Base-by-base conservation (phyloP, 306 rosid genomes). In the Pyrus betulifolia region DNA sequence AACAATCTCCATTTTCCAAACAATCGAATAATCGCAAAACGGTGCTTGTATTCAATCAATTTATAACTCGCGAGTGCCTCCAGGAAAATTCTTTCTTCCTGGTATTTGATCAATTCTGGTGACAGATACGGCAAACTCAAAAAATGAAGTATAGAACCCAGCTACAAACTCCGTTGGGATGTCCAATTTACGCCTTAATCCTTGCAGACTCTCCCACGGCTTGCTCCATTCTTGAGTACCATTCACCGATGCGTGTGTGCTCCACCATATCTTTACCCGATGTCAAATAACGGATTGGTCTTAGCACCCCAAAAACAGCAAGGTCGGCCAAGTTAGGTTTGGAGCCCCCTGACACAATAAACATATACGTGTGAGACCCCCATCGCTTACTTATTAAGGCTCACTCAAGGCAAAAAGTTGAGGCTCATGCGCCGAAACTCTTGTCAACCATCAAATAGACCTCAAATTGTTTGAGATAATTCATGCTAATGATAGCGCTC, bases 191-290 rank as follows among this genome's bases (percentile, higher is more conserved):
- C 59, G 89, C 86, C 75, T 86, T 85, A 81, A 92, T 81, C 84
- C 90, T 85, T 52, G 93, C 76, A 71, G 96, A 52, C 65, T 87
- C 96, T 65, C 97, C 98, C 44, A 96, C 97, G 46, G 62, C 82
- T 11, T 23, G 81, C 83, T 96, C 99, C 98, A 96, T 96, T 87
- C 92, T 89, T 11, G 93, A 42, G 85, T 91, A 95, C 98, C 99
- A 95, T 76, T 91, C 98, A 4, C 99, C 97, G 45, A 95, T 95
- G 27, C 86, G 90, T 19, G 98, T 92, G 84, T 92, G 88, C 81
- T 92, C 93, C 74, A 95, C 96, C 99, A 95, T 95, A 86, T 95
- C 99, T 84, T 72, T 89, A 78, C 99, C 99, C 2, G 99, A 85
- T 66, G 88, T 88, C 83, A 95, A 80, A 85, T 95, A 82, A 68